Evolutionary conservation across 1,139 yeast species (phyloP).

Genomic region (Hansenula lynferdii): DNA sequence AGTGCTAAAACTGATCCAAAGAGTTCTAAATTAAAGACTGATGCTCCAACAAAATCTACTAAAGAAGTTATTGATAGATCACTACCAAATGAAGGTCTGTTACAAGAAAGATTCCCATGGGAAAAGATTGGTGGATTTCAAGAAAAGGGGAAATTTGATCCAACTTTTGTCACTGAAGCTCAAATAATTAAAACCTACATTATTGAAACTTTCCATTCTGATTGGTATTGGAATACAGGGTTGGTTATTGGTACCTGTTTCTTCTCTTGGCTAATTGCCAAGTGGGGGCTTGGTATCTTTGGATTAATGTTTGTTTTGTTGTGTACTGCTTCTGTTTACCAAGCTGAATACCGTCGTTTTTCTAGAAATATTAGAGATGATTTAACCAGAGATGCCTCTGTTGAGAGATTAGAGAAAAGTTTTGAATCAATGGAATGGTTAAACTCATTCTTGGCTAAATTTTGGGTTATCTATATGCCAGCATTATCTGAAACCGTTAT

Average conservation of each 20-base stretch:
- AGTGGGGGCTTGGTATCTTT: constrained; percentile 51
- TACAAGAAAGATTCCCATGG: constrained; percentile 35
- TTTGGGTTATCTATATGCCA: constrained; percentile 87
- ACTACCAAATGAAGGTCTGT: constrained; percentile 7
- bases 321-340: constrained; percentile 60
- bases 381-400: constrained; percentile 54
- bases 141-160: constrained; percentile 23
- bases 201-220: constrained; percentile 62
- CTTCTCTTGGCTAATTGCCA: constrained; percentile 60
- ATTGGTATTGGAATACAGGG: constrained; percentile 66
- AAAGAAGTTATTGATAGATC: background rate
- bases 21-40: constrained; percentile 3
- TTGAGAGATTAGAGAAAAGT: constrained; percentile 55
- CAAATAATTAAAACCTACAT: constrained; percentile 50
- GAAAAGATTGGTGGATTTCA: constrained; percentile 35
- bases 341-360: constrained; percentile 68
- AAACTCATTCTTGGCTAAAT: constrained; percentile 68
- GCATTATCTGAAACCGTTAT: constrained; percentile 74
- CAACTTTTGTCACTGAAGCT: constrained; percentile 23
- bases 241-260: constrained; percentile 66
- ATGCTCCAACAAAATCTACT: background rate
- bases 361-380: constrained; percentile 71
- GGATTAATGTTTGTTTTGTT: constrained; percentile 54
- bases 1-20: constrained; percentile 1
- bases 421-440: constrained; percentile 78